Evolutionary conservation across 1,139 yeast genomes (phyloP), one percentile per base, ranked within the genome.

Genomic region (Barnettozyma hawaiiensis): DNA sequence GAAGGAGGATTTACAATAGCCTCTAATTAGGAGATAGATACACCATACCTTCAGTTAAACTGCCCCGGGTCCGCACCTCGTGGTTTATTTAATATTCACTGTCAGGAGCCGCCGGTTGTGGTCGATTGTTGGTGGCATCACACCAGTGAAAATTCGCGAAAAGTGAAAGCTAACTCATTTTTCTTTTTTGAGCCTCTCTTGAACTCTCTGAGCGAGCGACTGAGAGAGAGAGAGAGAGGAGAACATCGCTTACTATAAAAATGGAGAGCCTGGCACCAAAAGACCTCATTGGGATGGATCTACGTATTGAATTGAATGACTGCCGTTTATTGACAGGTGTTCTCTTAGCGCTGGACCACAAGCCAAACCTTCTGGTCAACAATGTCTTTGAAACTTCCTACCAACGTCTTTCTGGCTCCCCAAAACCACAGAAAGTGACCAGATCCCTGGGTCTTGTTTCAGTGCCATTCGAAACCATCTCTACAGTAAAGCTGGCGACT

Each of bases 271-370:
- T 54, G 5, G 31, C 36, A 4, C 50, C 55, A 8, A 26, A 42
- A 6, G 60, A 56, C 38, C 21, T 54, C 24, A 48, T 56, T 3
- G 60, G 60, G 1, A 16, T 48, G 12, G 35, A 42, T 9, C 41
- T 56, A 2, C 34, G 24, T 15, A 45, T 67, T 22, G 43, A 52
- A 3, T 54, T 64, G 12, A 49, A 27, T 2, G 70, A 66, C 38
- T 60, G 63, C 1, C 45, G 70, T 16, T 40, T 38, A 0, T 42
- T 66, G 8, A 37, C 47, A 1, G 72, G 72, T 0, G 45, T 57
- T 1, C 49, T 67, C 4, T 51, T 66, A 6, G 66, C 71, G 0
- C 50, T 66, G 3, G 72, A 67, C 51, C 67, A 64, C 44, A 64
- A 64, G 43, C 60, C 66, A 3, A 67, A 66, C 43, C 41, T 67